Conservation (phyloP, 352 stramenopile species). For the Pythium pyrilobum region DNA sequence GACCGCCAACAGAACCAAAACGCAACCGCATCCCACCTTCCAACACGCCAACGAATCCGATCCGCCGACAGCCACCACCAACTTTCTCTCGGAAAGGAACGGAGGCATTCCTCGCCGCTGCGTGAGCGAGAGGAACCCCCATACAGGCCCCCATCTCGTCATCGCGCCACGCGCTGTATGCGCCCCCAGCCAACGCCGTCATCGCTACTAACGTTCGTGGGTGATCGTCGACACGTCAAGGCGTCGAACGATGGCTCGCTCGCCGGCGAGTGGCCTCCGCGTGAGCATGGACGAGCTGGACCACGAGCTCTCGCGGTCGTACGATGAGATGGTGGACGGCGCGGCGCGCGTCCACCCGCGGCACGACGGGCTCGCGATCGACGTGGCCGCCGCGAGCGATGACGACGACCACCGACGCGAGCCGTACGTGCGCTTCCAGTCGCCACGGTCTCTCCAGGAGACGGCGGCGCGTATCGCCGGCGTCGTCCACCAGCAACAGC, state of each 20-base stretch:
- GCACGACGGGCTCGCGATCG: conserved; percentile 4
- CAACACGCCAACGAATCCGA: too few relatives aligned
- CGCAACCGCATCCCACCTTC: too few relatives aligned
- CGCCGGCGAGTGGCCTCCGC: not conserved
- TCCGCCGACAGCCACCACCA: too few relatives aligned
- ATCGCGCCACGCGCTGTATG: too few relatives aligned
- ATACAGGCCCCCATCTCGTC: too few relatives aligned
- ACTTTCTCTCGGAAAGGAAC: too few relatives aligned
- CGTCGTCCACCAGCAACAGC: conserved; percentile 3
- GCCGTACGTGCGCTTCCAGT: conserved; percentile 15
- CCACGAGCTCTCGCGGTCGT: conserved; percentile 13
- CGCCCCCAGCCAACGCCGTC: too few relatives aligned
- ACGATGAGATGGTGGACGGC: conserved; percentile 15
- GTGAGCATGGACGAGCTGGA: conserved; percentile 6
- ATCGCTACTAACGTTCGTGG: too few relatives aligned
- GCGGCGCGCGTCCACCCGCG: not conserved
- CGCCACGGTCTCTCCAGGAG: conserved; percentile 8
- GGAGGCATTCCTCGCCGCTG: too few relatives aligned
- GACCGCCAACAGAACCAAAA: too few relatives aligned
- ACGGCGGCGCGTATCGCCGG: conserved; percentile 10
- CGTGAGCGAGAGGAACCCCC: too few relatives aligned
- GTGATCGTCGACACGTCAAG: too few relatives aligned
- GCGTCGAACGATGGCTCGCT: not conserved
- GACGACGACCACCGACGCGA: not conserved
- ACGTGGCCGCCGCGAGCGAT: conserved; percentile 1